Evolutionary conservation across 139 green algal genomes (phyloP).

Genomic region (Chlorokybus atmophyticus): DNA sequence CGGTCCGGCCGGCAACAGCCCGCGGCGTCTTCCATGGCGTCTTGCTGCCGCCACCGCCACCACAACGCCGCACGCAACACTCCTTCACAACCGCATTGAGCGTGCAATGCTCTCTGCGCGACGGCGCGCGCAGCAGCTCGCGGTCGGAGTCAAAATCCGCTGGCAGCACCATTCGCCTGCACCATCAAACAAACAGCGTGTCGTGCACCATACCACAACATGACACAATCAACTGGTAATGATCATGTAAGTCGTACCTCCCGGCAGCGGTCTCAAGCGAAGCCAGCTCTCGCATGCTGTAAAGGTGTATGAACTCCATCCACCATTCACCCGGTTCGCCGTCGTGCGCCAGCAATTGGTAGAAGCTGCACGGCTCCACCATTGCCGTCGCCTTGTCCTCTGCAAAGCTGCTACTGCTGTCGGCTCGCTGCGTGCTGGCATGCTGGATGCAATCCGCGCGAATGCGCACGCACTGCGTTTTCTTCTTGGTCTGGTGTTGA

Average conservation of each 20-base stretch:
- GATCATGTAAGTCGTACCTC: too few relatives aligned
- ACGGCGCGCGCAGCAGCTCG: not conserved
- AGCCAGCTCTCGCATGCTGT: not conserved
- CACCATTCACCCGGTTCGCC: not conserved
- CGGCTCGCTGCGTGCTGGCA: too few relatives aligned
- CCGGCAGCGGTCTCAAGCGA: not conserved
- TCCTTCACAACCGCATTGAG: not conserved
- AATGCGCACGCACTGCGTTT: too few relatives aligned
- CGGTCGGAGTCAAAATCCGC: not conserved
- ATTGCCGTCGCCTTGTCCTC: not conserved
- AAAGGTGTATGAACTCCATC: not conserved
- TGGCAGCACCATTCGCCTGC: not conserved
- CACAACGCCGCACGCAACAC: not conserved
- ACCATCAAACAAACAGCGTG: too few relatives aligned
- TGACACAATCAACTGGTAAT: too few relatives aligned
- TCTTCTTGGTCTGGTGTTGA: too few relatives aligned
- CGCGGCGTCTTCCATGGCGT: not conserved
- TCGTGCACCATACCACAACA: too few relatives aligned
- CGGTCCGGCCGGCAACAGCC: not conserved
- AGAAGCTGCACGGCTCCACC: not conserved
- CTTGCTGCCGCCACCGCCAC: too few relatives aligned
- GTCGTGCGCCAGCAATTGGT: not conserved
- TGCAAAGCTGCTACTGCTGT: too few relatives aligned
- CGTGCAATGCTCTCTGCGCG: not conserved
- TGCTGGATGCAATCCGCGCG: too few relatives aligned